phyloP scores from a whole-genome alignment of 768 basidiomycete genomes.

The Dentipellis sp. region DNA sequence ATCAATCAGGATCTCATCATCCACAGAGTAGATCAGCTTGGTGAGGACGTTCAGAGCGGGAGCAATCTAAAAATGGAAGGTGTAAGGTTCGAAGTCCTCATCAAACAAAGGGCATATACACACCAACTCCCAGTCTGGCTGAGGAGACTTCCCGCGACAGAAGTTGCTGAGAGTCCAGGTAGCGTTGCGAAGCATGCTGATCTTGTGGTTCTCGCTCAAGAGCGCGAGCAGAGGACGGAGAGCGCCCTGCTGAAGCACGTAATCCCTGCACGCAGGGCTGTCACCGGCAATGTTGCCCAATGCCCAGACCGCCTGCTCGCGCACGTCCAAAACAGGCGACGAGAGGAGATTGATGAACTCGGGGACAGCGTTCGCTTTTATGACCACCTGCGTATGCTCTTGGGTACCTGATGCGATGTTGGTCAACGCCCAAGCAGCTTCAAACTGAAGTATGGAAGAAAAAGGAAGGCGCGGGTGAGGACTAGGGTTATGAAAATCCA shows the following conservation, averaged over 20 bases:
- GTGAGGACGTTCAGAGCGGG: constrained; percentile 95
- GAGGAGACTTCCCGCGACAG: constrained; percentile 95
- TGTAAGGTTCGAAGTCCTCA: constrained; percentile 5
- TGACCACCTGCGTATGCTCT: constrained; percentile 97
- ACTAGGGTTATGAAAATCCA: neutral
- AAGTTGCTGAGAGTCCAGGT: constrained; percentile 99
- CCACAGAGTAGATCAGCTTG: constrained; percentile 96
- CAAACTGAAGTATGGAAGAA: constrained; percentile 49
- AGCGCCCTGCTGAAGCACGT: constrained; percentile 90
- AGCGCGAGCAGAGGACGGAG: constrained; percentile 84
- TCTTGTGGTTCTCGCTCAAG: constrained; percentile 93
- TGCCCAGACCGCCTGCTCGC: constrained; percentile 99
- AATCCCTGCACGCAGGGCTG: constrained; percentile 94
- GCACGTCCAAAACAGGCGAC: constrained; percentile 91
- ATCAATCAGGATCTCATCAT: constrained; percentile 98
- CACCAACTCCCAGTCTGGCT: constrained; percentile 96
- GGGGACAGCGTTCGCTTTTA: constrained; percentile 88
- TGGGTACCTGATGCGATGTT: constrained; percentile 98
- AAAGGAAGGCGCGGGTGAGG: neutral
- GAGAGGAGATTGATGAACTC: constrained; percentile 96
- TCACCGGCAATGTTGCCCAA: constrained; percentile 99
- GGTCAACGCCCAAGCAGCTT: constrained; percentile 96
- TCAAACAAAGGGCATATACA: constrained; percentile 19
- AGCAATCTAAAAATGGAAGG: constrained; percentile 61
- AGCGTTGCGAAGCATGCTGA: constrained; percentile 97